Conservation (phyloP, 2,329 filamentous ascomycete genomes). For the Penicillium olsonii region DNA sequence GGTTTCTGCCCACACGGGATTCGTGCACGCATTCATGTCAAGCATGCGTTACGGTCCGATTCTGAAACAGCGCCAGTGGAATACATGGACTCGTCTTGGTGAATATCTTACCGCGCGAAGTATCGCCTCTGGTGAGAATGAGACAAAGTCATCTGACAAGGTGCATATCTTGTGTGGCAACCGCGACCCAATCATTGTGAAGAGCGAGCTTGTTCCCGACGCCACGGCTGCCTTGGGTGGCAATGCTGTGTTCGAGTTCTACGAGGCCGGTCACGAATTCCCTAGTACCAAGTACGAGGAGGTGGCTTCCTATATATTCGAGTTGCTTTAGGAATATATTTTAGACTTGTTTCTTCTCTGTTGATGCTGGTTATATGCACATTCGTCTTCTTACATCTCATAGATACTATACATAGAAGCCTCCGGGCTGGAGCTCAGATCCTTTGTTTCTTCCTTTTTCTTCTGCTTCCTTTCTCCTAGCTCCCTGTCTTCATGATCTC, state of each 20-base stretch:
- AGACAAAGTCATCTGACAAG: conserved; percentile 45
- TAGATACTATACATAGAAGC: conserved; percentile 13
- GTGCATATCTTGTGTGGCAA: conserved; percentile 67
- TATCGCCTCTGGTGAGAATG: conserved; percentile 23
- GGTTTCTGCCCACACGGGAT: conserved; percentile 65
- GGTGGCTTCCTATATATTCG: conserved; percentile 56
- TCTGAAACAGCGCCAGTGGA: conserved; percentile 57
- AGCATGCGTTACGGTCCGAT: conserved; percentile 71
- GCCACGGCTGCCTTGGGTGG: conserved; percentile 58
- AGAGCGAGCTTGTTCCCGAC: conserved; percentile 65
- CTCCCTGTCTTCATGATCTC: conserved; percentile 28
- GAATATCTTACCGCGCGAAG: conserved; percentile 50
- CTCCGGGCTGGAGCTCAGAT: not conserved
- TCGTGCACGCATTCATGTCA: conserved; percentile 69
- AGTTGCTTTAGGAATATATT: conserved; percentile 46
- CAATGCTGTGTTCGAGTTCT: conserved; percentile 58
- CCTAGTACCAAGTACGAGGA: conserved; percentile 63
- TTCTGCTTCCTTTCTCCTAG: not conserved
- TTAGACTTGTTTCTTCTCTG: no score
- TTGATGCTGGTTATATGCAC: not conserved
- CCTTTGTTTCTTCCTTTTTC: conserved; percentile 6
- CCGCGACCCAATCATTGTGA: conserved; percentile 67
- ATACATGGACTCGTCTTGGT: conserved; percentile 62
- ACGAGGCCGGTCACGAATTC: conserved; percentile 70
- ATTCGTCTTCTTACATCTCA: not conserved